phyloP scores from a whole-genome alignment of 2,329 filamentous ascomycete species.

The Arachnomyces sp. region DNA sequence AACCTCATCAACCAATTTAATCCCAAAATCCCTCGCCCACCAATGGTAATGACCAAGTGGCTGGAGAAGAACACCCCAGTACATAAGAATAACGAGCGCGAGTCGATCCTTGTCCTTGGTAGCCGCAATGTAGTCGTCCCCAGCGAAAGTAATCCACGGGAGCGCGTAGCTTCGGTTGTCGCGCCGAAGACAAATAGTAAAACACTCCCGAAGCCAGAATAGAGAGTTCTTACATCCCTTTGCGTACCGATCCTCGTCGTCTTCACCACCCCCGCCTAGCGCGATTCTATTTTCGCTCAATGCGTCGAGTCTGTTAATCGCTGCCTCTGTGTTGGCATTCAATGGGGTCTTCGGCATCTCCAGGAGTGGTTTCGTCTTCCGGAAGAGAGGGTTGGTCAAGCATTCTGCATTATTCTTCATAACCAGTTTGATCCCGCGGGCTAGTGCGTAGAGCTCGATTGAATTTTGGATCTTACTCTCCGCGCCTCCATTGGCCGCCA shows the following conservation, averaged over 20 bases:
- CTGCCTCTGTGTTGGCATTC: slow-evolving; percentile 2
- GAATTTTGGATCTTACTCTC: slow-evolving; percentile 9
- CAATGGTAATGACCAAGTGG: slow-evolving; percentile 9
- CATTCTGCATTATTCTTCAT: slow-evolving; percentile 8
- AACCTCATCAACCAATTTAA: slow-evolving; percentile 11
- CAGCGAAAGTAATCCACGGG: slow-evolving; percentile 13
- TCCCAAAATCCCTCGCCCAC: slow-evolving; percentile 13
- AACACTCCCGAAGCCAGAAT: slow-evolving; percentile 8
- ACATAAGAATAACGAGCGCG: slow-evolving; percentile 14
- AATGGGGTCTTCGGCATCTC: slow-evolving; percentile 6
- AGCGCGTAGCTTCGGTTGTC: slow-evolving; percentile 10
- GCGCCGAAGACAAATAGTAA: slow-evolving; percentile 10
- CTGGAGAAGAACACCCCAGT: slow-evolving; percentile 14
- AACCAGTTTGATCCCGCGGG: slow-evolving; percentile 9
- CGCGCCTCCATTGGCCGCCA: background rate
- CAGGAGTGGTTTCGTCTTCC: slow-evolving; percentile 8
- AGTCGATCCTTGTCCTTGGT: slow-evolving; percentile 9
- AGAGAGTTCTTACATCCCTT: slow-evolving; percentile 12
- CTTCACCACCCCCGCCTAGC: background rate
- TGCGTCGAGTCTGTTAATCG: slow-evolving; percentile 5
- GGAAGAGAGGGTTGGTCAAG: slow-evolving; percentile 11
- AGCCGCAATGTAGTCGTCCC: slow-evolving; percentile 12
- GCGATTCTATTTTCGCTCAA: slow-evolving; percentile 10
- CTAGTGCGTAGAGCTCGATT: slow-evolving; percentile 10
- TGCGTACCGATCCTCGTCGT: slow-evolving; percentile 8